A percentile compares a stretch with the other conserved stretches of the same genome.
phyloP scores from a whole-genome alignment of 164 flowering plant species.

The Amborella trichopoda region DNA sequence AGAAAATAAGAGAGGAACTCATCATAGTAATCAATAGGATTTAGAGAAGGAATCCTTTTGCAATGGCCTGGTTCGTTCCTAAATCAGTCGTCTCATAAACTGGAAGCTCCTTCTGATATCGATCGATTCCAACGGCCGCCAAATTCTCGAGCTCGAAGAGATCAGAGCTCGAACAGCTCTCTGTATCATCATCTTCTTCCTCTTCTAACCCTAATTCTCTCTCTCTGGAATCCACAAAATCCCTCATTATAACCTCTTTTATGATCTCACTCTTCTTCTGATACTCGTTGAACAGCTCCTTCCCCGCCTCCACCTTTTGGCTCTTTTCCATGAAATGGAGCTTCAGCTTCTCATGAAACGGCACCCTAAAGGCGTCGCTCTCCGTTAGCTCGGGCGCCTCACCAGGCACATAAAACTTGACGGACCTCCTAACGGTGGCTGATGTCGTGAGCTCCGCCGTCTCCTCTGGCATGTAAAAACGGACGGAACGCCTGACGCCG shows the following conservation, averaged over 20 bases:
- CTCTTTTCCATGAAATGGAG: constrained; percentile 26
- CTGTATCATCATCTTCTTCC: constrained; percentile 61
- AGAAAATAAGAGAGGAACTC: no score
- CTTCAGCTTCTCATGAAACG: constrained; percentile 24
- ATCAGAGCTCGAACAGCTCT: constrained; percentile 87
- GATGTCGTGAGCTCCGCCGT: constrained; percentile 7
- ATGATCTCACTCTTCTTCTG: constrained; percentile 17
- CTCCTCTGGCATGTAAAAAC: constrained; percentile 46
- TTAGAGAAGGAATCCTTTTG: constrained; percentile 53
- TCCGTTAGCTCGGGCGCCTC: constrained; percentile 6
- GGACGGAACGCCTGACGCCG: constrained; percentile 50
- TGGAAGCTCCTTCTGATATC: constrained; percentile 74
- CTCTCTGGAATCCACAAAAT: constrained; percentile 4
- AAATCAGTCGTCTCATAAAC: constrained; percentile 86
- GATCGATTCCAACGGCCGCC: constrained; percentile 41
- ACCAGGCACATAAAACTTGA: no score
- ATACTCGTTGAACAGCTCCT: constrained; percentile 31
- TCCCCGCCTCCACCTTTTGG: constrained; percentile 32
- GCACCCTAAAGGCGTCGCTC: no score
- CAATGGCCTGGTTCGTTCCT: constrained; percentile 57
- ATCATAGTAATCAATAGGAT: no score
- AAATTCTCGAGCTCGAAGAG: constrained; percentile 81
- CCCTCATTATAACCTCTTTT: constrained; percentile 14
- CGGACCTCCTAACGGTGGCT: constrained; percentile 2
- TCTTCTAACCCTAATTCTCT: constrained; percentile 20